Conservation (phyloP, 306 rosid species). For the Trifolium subterraneum region DNA sequence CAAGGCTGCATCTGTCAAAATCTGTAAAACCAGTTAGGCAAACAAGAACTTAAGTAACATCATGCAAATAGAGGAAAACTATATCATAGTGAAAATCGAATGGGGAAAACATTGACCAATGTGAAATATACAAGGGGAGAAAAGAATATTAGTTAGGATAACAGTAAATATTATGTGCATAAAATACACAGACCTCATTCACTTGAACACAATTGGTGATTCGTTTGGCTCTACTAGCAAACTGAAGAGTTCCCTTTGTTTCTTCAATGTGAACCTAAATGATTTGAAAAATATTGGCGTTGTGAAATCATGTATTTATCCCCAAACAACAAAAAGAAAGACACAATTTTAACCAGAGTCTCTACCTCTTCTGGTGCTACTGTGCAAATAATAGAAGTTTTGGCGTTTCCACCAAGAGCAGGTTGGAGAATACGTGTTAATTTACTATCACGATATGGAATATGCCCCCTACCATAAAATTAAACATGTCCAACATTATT, state of each 20-base stretch:
- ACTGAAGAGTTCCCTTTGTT: slow-evolving; percentile 97
- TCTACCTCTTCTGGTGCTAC: slow-evolving; percentile 96
- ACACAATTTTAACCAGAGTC: slow-evolving; percentile 3
- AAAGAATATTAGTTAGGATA: slow-evolving; percentile 1
- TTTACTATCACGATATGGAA: slow-evolving; percentile 97
- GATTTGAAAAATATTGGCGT: slow-evolving; percentile 30
- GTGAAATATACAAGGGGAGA: not conserved
- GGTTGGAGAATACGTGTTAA: slow-evolving; percentile 98
- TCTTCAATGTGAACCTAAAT: slow-evolving; percentile 84
- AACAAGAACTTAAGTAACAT: slow-evolving; percentile 4
- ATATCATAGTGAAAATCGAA: not conserved
- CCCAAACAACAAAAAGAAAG: slow-evolving; percentile 9
- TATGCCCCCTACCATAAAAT: slow-evolving; percentile 70
- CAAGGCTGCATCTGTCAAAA: slow-evolving; percentile 92
- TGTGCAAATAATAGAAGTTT: slow-evolving; percentile 94
- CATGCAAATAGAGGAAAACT: slow-evolving; percentile 15
- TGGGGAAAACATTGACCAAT: not conserved
- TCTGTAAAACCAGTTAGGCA: slow-evolving; percentile 49
- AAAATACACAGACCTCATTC: slow-evolving; percentile 70
- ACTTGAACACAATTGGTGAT: slow-evolving; percentile 95
- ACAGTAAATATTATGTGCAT: slow-evolving; percentile 26
- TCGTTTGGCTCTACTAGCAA: slow-evolving; percentile 98
- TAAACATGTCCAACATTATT: slow-evolving; percentile 31
- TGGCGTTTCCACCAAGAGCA: slow-evolving; percentile 99
- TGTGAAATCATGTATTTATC: slow-evolving; percentile 1